Percentiles rank a stretch among this genome's conserved stretches.
These are phyloP conservation scores for Aspergillus sergii DNA, from an alignment of 2,329 filamentous ascomycete genomes.

Conservation along the genomic window DNA sequence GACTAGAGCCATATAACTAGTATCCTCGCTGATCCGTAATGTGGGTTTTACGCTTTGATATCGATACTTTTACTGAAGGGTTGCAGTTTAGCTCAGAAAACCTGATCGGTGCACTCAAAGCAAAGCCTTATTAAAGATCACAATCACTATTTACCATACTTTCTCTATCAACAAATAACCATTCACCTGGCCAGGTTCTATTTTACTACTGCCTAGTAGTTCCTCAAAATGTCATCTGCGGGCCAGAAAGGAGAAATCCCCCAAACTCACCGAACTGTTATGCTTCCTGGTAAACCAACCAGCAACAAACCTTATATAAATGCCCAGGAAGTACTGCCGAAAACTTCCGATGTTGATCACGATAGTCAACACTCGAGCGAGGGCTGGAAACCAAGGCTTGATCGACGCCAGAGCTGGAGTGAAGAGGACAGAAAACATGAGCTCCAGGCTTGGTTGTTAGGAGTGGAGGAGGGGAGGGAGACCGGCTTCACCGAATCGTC, in stretches of 20 bases:
- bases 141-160: not conserved
- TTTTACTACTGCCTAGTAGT: not conserved
- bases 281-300: constrained; percentile 8
- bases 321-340: not conserved
- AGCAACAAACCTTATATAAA: not conserved
- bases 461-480: constrained; percentile 47
- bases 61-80: not conserved
- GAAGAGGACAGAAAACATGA: constrained; percentile 61
- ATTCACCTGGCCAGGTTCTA: not conserved
- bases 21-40: not conserved
- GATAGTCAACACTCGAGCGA: constrained; percentile 11
- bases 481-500: constrained; percentile 61
- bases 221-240: not conserved
- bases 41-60: not conserved
- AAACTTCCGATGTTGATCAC: not conserved
- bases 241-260: not conserved
- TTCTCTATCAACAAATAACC: no score
- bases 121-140: not conserved
- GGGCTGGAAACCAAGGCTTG: constrained; percentile 33
- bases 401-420: constrained; percentile 40
- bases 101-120: not conserved
- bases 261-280: constrained; percentile 11
- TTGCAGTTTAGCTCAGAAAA: not conserved
- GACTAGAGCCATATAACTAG: not conserved
- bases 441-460: constrained; percentile 45